Evolutionary conservation across 306 rosid species (phyloP), one percentile per base, ranked within the genome.

Genomic region (Trichosanthes cucumerina): DNA sequence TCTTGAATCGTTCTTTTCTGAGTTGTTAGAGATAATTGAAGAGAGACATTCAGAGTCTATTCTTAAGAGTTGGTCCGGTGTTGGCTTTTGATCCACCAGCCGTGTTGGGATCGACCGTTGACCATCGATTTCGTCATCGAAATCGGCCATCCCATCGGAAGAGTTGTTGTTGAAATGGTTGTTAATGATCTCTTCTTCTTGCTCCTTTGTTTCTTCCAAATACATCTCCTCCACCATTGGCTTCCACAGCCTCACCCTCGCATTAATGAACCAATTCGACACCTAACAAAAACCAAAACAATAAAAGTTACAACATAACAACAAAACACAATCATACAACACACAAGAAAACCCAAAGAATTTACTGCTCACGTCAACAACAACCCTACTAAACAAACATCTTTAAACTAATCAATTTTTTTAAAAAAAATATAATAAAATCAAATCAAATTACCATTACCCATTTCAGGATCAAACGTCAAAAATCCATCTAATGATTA

Each of bases 201-300:
- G 86, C 23, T 87, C 95, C 79, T 89, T 94, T 33, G 87, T 77
- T 81, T 94, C 98, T 82, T 94, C 97, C 24, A 85, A 0, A 87
- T 94, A 92, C 98, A 94, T 92, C 78, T 92, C 97, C 77, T 94
- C 98, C 19, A 94, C 96, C 98, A 94, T 94, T n/a, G 98, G 98
- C 80, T 94, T 94, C 98, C 98, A 94, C 1, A 94, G 88, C 57
- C 98, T 88, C 84, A 94, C 98, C 81, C 98, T 90, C 36, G 98
- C 98, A 73, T 94, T 94, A 19, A 94, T 94, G 83, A 94, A 94
- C 98, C 98, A 94, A 83, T 94, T 94, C 12, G 98, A 94, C 13
- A 94, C 98, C 98, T 94, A 84, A 77, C 38, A n/a, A 57, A 62
- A 57, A 43, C 41, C 9, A 49, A 57, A 63, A 66, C 16, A 57